Evolutionary conservation across 148 eudicot genomes (phyloP), one percentile per base, ranked within the genome.

Genomic region (Arctostaphylos glauca): DNA sequence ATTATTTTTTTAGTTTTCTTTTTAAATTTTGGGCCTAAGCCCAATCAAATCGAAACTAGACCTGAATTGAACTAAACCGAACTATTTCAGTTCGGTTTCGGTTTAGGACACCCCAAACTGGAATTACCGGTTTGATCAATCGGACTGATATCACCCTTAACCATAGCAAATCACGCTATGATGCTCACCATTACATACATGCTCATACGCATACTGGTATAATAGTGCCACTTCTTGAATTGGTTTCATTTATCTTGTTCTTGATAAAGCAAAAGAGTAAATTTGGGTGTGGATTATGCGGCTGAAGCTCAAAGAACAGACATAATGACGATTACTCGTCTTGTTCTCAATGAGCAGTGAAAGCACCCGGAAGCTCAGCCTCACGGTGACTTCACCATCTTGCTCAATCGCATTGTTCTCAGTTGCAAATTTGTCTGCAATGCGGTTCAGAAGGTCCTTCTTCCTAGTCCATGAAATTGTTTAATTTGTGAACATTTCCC

Each of bases 351-450:
- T 78, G 98, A 96, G 90, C 97, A 93, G 79, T 82, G 93, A 0
- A 96, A 93, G 88, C 74, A 87, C 78, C 95, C 97, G 0, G 98
- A 94, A 81, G 93, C 98, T 5, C 38, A 31, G 38, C 38, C 38
- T 31, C 95, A 95, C 19, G 98, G 98, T 1, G 98, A 96, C 73
- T 96, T 94, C 87, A 86, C 95, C 18, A 94, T 96, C 71, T 82
- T 96, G 81, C 91, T 96, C 81, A 94, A 83, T 87, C 92, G 94
- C 86, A 94, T 96, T 87, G 98, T 94, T 81, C 95, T 96, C 9
- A 98, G 99, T n/a, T 96, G 99, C 91, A 96, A 96, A 81, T 96
- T 93, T 6, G 98, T 96, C n/a, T 94, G 97, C 90, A 80, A 98
- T 77, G 91, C 93, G 71, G 99, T 96, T 54, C 94, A 93, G 86